Percentiles rank a stretch among this genome's conserved stretches.
phyloP scores from a whole-genome alignment of 139 green algal genomes.

The Haematococcus lacustris region DNA sequence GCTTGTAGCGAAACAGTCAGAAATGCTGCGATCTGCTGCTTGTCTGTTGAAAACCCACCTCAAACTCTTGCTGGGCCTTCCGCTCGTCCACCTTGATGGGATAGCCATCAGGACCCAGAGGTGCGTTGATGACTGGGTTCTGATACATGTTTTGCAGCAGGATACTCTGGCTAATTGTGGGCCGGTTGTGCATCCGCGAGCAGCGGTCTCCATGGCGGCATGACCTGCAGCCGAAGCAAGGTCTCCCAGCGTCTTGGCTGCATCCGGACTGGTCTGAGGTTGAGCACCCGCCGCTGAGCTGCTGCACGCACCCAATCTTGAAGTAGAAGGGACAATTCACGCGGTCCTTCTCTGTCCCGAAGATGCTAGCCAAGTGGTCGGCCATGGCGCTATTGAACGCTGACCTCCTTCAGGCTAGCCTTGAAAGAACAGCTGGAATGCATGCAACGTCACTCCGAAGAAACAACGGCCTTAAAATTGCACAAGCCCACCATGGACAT shows the following conservation, averaged over 20 bases:
- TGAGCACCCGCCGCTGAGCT: too few species aligned
- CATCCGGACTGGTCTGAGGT: too few species aligned
- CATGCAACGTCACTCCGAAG: neutral
- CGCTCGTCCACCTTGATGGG: slow-evolving; percentile 75
- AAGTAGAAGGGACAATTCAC: slow-evolving; percentile 96
- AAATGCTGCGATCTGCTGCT: too few species aligned
- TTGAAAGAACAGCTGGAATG: neutral
- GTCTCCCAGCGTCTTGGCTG: too few species aligned
- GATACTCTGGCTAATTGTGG: slow-evolving; percentile 83
- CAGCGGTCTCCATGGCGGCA: slow-evolving; percentile 96
- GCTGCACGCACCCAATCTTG: slow-evolving; percentile 84
- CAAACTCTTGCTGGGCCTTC: slow-evolving; percentile 84
- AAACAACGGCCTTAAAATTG: neutral
- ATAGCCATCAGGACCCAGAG: slow-evolving; percentile 73
- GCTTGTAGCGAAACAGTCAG: too few species aligned
- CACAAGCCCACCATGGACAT: neutral
- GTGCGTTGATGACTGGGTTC: slow-evolving; percentile 81
- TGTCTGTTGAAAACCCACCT: slow-evolving; percentile 46
- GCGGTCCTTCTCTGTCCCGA: slow-evolving; percentile 96
- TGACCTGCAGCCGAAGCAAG: too few species aligned
- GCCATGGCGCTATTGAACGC: slow-evolving; percentile 65
- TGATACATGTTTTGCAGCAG: slow-evolving; percentile 95
- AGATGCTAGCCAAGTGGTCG: slow-evolving; percentile 94
- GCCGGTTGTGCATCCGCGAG: slow-evolving; percentile 93
- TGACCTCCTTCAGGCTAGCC: neutral